phyloP scores from a whole-genome alignment of 2,329 filamentous ascomycete species.

The Massarina eburnea region DNA sequence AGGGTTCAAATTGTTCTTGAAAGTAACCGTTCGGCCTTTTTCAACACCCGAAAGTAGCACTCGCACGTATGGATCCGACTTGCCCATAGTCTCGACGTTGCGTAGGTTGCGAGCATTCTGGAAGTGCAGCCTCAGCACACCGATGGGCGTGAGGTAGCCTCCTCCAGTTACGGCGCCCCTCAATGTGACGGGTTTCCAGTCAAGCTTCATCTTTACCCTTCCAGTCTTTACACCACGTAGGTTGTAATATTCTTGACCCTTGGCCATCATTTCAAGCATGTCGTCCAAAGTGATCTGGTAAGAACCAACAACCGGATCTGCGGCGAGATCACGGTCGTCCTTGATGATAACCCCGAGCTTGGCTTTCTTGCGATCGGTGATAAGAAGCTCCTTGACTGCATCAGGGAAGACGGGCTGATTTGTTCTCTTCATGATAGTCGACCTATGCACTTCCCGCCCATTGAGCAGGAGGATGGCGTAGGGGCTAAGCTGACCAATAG shows the following conservation, averaged over 20 bases:
- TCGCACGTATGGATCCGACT: constrained; percentile 92
- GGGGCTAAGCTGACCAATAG: constrained; percentile 88
- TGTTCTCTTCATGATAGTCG: constrained; percentile 91
- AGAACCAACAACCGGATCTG: constrained; percentile 82
- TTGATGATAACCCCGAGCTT: constrained; percentile 92
- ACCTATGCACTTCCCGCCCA: constrained; percentile 84
- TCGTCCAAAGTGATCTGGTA: constrained; percentile 97
- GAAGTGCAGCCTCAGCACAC: constrained; percentile 94
- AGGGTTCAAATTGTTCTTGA: constrained; percentile 92
- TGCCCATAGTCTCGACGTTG: constrained; percentile 93
- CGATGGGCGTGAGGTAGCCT: constrained; percentile 90
- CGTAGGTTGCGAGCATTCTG: constrained; percentile 78
- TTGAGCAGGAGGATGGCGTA: constrained; percentile 89
- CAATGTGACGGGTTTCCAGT: constrained; percentile 94
- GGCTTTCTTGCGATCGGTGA: constrained; percentile 88
- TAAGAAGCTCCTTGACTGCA: constrained; percentile 88
- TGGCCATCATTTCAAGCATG: constrained; percentile 84
- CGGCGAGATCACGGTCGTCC: constrained; percentile 83
- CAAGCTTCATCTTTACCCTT: constrained; percentile 83
- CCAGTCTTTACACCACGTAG: constrained; percentile 79
- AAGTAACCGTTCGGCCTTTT: constrained; percentile 90
- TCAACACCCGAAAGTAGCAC: constrained; percentile 87
- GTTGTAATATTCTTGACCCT: constrained; percentile 96
- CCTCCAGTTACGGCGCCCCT: constrained; percentile 75
- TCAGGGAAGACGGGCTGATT: constrained; percentile 98